These are phyloP conservation scores for Phytophthora sp. DNA, from an alignment of 352 stramenopile genomes.

Conservation along the genomic window DNA sequence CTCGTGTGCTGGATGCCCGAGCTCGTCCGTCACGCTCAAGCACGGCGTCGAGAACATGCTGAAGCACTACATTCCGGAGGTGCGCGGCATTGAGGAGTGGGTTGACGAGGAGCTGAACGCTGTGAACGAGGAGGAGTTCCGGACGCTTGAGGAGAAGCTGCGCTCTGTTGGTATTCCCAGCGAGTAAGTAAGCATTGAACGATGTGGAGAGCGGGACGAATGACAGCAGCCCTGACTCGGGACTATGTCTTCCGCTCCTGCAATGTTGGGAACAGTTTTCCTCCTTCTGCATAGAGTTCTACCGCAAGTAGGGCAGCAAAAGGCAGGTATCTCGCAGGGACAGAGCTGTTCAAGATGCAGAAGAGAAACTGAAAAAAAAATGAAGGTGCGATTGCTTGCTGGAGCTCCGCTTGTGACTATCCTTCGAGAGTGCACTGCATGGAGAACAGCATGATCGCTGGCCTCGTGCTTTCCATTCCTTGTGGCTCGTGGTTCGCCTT, in stretches of 20 bases:
- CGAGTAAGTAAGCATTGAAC: slow-evolving; percentile 48
- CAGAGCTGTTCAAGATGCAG: not conserved
- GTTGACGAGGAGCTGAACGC: slow-evolving; percentile 80
- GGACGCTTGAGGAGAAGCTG: slow-evolving; percentile 82
- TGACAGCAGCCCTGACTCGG: not conserved
- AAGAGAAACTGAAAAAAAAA: slow-evolving; percentile 25
- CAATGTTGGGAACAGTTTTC: not conserved
- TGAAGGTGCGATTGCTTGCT: slow-evolving; percentile 31
- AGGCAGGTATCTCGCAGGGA: slow-evolving; percentile 1
- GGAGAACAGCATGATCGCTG: not conserved
- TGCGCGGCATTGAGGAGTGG: slow-evolving; percentile 87
- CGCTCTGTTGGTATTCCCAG: slow-evolving; percentile 82
- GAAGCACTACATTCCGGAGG: slow-evolving; percentile 99
- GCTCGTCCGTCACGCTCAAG: slow-evolving; percentile 98
- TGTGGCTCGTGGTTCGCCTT: not conserved
- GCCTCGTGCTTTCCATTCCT: not conserved
- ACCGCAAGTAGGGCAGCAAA: not conserved
- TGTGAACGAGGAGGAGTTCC: slow-evolving; percentile 84
- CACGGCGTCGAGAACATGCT: slow-evolving; percentile 99
- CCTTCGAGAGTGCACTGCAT: not conserved
- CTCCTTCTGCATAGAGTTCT: slow-evolving; percentile 23
- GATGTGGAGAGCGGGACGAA: slow-evolving; percentile 8
- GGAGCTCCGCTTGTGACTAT: not conserved
- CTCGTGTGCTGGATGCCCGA: slow-evolving; percentile 97
- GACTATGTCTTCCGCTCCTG: slow-evolving; percentile 1